phyloP scores from a whole-genome alignment of 1,284 basidiomycete genomes.

The Leccinum glutinopallens region DNA sequence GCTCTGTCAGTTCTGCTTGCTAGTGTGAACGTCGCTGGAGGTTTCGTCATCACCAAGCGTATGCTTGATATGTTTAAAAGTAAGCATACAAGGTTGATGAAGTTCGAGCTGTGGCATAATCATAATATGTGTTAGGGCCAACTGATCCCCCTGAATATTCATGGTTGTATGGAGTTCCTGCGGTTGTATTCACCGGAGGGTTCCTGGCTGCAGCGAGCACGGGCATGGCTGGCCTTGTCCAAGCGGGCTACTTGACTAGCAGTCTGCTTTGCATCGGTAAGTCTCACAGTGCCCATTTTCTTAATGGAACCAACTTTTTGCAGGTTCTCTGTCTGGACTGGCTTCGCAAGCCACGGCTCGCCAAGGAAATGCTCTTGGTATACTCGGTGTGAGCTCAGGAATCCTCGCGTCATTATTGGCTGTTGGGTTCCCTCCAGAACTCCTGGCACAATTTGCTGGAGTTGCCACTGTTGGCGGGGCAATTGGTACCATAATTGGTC shows the following conservation, averaged over 20 bases:
- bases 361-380: conserved; percentile 81
- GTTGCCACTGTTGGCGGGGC: conserved; percentile 71
- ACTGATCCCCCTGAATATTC: conserved; percentile 85
- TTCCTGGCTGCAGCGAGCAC: conserved; percentile 79
- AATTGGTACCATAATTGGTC: conserved; percentile 70
- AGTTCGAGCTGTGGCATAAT: conserved; percentile 8
- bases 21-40: conserved; percentile 83
- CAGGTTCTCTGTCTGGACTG: conserved; percentile 74
- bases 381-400: conserved; percentile 80
- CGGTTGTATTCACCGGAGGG: conserved; percentile 76
- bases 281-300: conserved; percentile 16
- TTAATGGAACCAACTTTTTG: conserved; percentile 7
- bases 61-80: conserved; percentile 92
- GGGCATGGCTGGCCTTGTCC: conserved; percentile 82
- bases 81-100: conserved; percentile 34
- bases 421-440: conserved; percentile 76
- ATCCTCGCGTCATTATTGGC: conserved; percentile 78
- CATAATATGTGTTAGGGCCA: conserved; percentile 47
- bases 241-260: conserved; percentile 81
- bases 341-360: conserved; percentile 78
- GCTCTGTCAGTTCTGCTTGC: conserved; percentile 81
- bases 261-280: conserved; percentile 81
- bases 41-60: conserved; percentile 82
- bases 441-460: conserved; percentile 76
- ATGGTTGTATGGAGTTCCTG: conserved; percentile 79